Conservation (phyloP, 306 rosid species). For the Citrullus mucosospermus region DNA sequence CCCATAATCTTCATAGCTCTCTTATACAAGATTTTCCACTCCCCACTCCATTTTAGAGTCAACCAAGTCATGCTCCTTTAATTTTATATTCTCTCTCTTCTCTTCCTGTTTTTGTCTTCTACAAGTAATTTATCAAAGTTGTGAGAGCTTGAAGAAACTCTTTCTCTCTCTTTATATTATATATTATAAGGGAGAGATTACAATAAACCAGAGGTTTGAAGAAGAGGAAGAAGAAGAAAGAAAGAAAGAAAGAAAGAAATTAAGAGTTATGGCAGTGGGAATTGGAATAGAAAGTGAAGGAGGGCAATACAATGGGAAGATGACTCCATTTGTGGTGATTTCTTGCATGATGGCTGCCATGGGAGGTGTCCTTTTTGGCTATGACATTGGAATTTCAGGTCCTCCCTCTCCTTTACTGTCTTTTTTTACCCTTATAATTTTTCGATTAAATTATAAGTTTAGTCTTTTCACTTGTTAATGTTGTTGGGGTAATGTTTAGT, state of each 20-base stretch:
- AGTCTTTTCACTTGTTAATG: too few species aligned
- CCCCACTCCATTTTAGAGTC: background rate
- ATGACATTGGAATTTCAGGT: conserved; percentile 10
- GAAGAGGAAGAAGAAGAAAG: background rate
- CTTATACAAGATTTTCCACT: background rate
- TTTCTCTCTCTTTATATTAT: too few species aligned
- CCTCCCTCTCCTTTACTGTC: background rate
- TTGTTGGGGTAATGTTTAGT: too few species aligned
- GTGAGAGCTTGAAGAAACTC: background rate
- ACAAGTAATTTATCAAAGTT: background rate
- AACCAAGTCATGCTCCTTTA: background rate
- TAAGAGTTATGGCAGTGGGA: background rate
- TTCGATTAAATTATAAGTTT: too few species aligned
- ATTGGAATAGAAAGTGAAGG: background rate
- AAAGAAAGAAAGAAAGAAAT: too few species aligned
- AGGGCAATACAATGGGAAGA: conserved; percentile 1
- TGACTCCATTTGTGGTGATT: background rate
- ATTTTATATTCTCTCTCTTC: background rate
- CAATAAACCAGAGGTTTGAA: background rate
- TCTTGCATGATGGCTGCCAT: conserved; percentile 10
- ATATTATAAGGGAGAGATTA: background rate
- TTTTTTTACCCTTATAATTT: too few species aligned
- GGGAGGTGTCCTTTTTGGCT: conserved; percentile 9
- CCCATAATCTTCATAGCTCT: background rate
- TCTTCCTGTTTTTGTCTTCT: background rate